phyloP scores from a whole-genome alignment of 1,284 basidiomycete genomes.

The Afroboletus lepidellus region DNA sequence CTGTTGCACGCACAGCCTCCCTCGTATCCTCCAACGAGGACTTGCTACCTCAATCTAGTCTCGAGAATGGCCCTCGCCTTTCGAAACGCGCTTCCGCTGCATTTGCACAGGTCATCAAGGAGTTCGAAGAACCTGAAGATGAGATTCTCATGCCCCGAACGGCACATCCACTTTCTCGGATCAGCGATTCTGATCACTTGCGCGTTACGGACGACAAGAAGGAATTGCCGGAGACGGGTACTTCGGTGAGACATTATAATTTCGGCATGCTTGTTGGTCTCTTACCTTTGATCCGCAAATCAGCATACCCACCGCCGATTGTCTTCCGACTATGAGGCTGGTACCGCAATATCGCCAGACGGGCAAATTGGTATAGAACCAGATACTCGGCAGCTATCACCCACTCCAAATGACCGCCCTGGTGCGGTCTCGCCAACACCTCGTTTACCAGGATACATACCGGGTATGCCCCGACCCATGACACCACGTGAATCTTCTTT shows the following conservation, averaged over 20 bases:
- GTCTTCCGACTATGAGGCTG: constrained; percentile 48
- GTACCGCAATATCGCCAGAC: constrained; percentile 69
- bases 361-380: constrained; percentile 45
- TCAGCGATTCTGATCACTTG: constrained; percentile 27
- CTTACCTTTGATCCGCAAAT: constrained; percentile 20
- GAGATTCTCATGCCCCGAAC: constrained; percentile 72
- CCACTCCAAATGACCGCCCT: constrained; percentile 44
- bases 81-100: constrained; percentile 67
- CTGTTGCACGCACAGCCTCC: constrained; percentile 41
- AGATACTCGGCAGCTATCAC: constrained; percentile 52
- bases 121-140: constrained; percentile 68
- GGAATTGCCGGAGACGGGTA: constrained; percentile 16
- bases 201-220: constrained; percentile 19
- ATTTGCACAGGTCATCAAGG: constrained; percentile 68
- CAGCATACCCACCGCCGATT: constrained; percentile 22
- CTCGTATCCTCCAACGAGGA: constrained; percentile 34
- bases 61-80: constrained; percentile 28
- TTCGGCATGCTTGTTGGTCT: constrained; percentile 8
- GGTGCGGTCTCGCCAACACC: constrained; percentile 55
- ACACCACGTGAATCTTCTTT: constrained; percentile 64
- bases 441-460: constrained; percentile 77
- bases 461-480: constrained; percentile 84
- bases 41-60: constrained; percentile 16
- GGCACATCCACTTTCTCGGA: constrained; percentile 43
- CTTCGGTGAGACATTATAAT: constrained; percentile 25